Evolutionary conservation across 2,329 filamentous ascomycete genomes (phyloP).

Genomic region (Lachnellula subtilissima): DNA sequence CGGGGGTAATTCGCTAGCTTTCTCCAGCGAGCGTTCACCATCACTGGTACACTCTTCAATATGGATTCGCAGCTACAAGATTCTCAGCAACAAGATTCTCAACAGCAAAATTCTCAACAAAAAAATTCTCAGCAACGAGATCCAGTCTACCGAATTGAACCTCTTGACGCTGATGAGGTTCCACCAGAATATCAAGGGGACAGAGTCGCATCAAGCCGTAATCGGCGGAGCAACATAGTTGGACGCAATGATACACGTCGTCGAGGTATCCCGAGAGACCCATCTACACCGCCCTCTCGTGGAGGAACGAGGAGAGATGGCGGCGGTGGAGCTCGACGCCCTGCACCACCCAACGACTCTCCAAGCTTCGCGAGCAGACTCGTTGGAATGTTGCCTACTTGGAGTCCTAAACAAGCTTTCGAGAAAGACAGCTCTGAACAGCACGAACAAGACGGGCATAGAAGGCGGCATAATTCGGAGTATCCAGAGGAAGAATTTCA

Average conservation of each 20-base stretch:
- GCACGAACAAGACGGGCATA: too few relatives aligned
- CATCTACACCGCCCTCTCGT: neutral
- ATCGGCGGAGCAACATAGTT: neutral
- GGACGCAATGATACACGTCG: neutral
- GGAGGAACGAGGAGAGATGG: too few relatives aligned
- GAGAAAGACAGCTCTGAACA: too few relatives aligned
- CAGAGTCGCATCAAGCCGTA: neutral
- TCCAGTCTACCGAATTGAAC: neutral
- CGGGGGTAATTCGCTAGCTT: too few relatives aligned
- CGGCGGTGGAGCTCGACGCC: neutral
- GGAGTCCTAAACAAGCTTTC: too few relatives aligned
- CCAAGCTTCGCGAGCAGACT: neutral
- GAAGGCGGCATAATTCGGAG: too few relatives aligned
- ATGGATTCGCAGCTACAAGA: too few relatives aligned
- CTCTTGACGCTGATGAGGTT: neutral
- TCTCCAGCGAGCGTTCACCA: too few relatives aligned
- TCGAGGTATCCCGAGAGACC: neutral
- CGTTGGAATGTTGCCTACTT: too few relatives aligned
- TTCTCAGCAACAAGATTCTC: too few relatives aligned
- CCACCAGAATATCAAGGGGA: neutral
- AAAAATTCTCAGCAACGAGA: neutral
- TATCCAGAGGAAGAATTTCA: too few relatives aligned
- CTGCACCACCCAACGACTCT: neutral
- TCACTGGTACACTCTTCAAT: too few relatives aligned
- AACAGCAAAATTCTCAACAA: neutral